Base-by-base conservation (phyloP, 768 basidiomycete species). In the Termitomyces sp. region DNA sequence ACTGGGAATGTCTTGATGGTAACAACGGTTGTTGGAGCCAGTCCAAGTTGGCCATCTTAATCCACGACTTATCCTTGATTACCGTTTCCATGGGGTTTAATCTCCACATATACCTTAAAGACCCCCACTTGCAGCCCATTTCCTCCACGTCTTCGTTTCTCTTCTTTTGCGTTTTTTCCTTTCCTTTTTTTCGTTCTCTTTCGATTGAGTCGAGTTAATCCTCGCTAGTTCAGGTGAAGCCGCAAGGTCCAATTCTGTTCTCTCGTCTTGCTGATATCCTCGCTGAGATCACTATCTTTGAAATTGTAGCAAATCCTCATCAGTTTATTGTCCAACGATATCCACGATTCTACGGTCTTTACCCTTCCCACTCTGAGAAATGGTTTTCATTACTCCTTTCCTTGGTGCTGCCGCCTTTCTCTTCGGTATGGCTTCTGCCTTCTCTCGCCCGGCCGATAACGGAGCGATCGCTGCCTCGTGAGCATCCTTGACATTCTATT, bases 131-230 rank as follows among this genome's bases (percentile, higher is more conserved):
- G 30, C 51, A 30, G 58, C 55, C 42, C 41, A 14, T 11, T 41
- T 44, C 47, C 52, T 64, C 61, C 51, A 63, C 59, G 59, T 61
- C 54, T 57, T 59, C 56, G 52, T 55, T 61, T 64, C 49, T 61
- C 55, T 61, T 54, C 56, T 59, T 57, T 75, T 73, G 68, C 65
- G 59, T 66, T 66, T 66, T 61, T 71, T 52, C 32, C 9, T 67
- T 66, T 65, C 64, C 61, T 70, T 73, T 63, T 72, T 73, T 69
- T 74, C 66, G 71, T 72, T 74, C 69, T 74, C 66, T 69, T 73
- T 76, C 71, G 67, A 66, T 66, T 69, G 73, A 68, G 80, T 83
- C 83, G 83, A 83, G 80, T 86, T 79, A 86, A 82, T 74, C 74
- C 75, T 83, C 83, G 80, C 82, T 74, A 69, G 70, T 67, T 62